A percentile compares a stretch with the other conserved stretches of the same genome.
These are phyloP conservation scores for Yarrowia bubula DNA, from an alignment of 805 yeast genomes.

Conservation along the genomic window DNA sequence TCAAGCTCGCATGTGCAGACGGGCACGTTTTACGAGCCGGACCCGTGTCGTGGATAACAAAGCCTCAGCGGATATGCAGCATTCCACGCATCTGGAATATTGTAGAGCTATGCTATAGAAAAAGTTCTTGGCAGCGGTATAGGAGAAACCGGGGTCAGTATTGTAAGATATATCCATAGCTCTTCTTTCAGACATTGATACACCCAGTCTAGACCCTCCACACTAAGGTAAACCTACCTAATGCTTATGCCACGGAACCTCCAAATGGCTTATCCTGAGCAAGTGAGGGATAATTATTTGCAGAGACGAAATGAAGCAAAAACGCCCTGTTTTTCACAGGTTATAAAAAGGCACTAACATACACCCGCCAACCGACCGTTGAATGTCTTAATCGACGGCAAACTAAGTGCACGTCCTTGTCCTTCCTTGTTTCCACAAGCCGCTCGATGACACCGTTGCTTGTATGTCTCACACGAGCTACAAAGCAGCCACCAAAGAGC, in stretches of 20 bases:
- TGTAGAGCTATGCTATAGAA: too few species aligned
- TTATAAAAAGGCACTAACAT: too few species aligned
- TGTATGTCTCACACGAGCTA: neutral
- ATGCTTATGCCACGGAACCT: constrained; percentile 1
- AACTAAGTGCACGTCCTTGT: neutral
- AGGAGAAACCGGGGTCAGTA: too few species aligned
- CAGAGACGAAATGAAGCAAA: too few species aligned
- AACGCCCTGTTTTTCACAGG: too few species aligned
- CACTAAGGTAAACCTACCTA: neutral
- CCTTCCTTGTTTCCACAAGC: neutral
- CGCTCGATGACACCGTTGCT: neutral
- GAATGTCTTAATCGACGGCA: neutral
- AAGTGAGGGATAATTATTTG: too few species aligned
- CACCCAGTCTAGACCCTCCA: neutral
- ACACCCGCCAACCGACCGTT: neutral
- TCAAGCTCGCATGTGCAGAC: neutral
- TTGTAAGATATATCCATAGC: too few species aligned
- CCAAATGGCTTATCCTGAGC: neutral
- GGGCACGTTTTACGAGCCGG: neutral
- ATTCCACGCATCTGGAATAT: neutral
- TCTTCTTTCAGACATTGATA: too few species aligned
- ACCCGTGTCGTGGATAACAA: neutral
- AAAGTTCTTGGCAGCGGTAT: too few species aligned
- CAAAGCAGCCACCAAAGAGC: neutral
- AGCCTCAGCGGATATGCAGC: neutral